phyloP scores from a whole-genome alignment of 306 rosid species.

The Alnus rubra region DNA sequence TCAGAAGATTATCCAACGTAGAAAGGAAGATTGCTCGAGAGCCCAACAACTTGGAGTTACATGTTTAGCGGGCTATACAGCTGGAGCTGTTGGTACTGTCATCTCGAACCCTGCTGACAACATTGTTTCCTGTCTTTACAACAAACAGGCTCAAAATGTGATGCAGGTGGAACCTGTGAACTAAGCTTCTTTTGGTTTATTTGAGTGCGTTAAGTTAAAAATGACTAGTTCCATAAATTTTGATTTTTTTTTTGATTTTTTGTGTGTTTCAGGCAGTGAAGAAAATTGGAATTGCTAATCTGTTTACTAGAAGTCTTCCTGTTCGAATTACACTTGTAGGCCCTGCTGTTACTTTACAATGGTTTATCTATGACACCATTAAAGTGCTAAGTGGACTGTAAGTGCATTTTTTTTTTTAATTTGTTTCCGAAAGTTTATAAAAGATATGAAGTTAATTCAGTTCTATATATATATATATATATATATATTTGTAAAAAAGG shows the following conservation, averaged over 20 bases:
- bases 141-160: constrained; percentile 55
- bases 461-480: not conserved
- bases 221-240: constrained; percentile 3
- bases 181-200: constrained; percentile 17
- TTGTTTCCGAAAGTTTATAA: not conserved
- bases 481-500: not conserved
- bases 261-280: constrained; percentile 63
- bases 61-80: constrained; percentile 64
- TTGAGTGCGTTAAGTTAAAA: not conserved
- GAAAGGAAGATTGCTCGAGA: constrained; percentile 65
- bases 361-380: constrained; percentile 94
- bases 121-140: constrained; percentile 60
- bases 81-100: constrained; percentile 61
- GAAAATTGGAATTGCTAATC: constrained; percentile 70
- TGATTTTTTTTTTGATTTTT: no score
- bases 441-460: not conserved
- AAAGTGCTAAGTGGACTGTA: constrained; percentile 84
- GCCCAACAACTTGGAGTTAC: constrained; percentile 70
- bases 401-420: constrained; percentile 36
- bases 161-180: constrained; percentile 50
- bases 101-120: constrained; percentile 78
- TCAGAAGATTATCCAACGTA: constrained; percentile 39
- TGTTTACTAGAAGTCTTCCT: constrained; percentile 89
- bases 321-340: constrained; percentile 81
- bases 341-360: constrained; percentile 81